A percentile compares a stretch with the other conserved stretches of the same genome.
These are phyloP conservation scores for Teratosphaeriaceae sp. DNA, from an alignment of 2,329 filamentous ascomycete species.

Conservation along the genomic window DNA sequence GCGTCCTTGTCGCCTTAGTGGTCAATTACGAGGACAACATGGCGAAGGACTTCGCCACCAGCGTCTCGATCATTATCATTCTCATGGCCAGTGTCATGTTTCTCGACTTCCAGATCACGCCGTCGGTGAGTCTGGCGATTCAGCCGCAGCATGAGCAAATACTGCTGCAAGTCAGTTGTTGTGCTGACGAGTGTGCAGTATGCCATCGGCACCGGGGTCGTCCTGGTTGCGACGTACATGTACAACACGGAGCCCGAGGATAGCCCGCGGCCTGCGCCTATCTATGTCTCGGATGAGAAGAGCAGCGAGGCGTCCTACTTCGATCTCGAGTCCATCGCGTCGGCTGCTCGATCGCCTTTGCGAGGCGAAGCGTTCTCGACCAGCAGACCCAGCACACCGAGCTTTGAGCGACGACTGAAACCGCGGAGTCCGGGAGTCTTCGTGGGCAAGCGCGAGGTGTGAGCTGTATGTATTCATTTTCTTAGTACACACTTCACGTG, in stretches of 20 bases:
- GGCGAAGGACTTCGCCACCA: conserved; percentile 88
- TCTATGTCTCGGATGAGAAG: conserved; percentile 70
- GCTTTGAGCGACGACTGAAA: conserved; percentile 27
- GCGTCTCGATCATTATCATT: conserved; percentile 83
- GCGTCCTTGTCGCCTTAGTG: conserved; percentile 74
- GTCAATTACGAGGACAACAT: conserved; percentile 84
- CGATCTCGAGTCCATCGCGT: conserved; percentile 39
- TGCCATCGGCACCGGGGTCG: conserved; percentile 68
- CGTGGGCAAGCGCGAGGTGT: background rate
- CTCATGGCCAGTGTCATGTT: conserved; percentile 79
- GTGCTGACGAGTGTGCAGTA: conserved; percentile 52
- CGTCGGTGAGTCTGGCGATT: conserved; percentile 54
- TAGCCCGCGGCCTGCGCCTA: conserved; percentile 53
- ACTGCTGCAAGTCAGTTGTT: too few relatives aligned
- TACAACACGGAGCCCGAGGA: conserved; percentile 63
- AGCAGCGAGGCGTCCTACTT: conserved; percentile 34
- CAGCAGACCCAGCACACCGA: conserved; percentile 35
- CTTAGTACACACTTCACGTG: too few relatives aligned
- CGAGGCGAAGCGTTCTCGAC: conserved; percentile 44
- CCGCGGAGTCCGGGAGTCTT: conserved; percentile 27
- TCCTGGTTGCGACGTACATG: conserved; percentile 76
- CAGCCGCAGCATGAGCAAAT: too few relatives aligned
- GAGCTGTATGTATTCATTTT: conserved; percentile 25
- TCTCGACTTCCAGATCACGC: conserved; percentile 70
- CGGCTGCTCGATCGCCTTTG: conserved; percentile 39